Base-by-base conservation (phyloP, 2,329 filamentous ascomycete genomes). In the Pezicula radicicola region DNA sequence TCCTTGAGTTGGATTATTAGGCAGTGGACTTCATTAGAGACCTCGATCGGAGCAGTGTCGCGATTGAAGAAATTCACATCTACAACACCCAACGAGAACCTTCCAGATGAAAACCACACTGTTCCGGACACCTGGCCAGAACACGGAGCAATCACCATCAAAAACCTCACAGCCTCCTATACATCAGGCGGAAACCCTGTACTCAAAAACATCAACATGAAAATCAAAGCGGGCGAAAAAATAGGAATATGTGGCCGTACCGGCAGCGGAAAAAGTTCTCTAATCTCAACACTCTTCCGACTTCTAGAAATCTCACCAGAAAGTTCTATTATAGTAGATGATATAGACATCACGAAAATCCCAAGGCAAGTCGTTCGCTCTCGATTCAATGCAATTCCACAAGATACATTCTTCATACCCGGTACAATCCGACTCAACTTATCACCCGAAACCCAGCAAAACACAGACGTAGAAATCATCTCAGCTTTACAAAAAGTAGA, bases 201-300 rank as follows among this genome's bases (percentile, higher is more conserved):
- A 10, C 30, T 33, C 30, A 33, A 10, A 33, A 10, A 4, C 9
- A 33, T 33, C 30, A 33, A 33, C 7, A 10, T 33, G 12, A 6
- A 33, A 33, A 13, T 13, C 4, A 33, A 33, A 33, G 9, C 9
- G 9, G 30, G 30, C 9, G 9, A 33, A 13, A 0, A 70, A 80
- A 55, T 79, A 3, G 72, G 75, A 3, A 68, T 83, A 4, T 79
- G 76, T 42, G 80, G 80, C 1, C 49, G 56, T 8, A 59, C 7
- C 68, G 56, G 54, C 21, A 73, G 71, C 49, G 71, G 73, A 1
- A 75, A 76, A 50, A 70, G 65, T 30, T 66, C 67, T 0, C 63
- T 80, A 0, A 64, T 78, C 1, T 74, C 1, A 63, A 6, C 25
- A 25, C 25, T 81, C 9, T 69, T 81, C 47, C 71, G 75, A 15